phyloP scores from a whole-genome alignment of 768 basidiomycete species.

The Tulasnella sp. region DNA sequence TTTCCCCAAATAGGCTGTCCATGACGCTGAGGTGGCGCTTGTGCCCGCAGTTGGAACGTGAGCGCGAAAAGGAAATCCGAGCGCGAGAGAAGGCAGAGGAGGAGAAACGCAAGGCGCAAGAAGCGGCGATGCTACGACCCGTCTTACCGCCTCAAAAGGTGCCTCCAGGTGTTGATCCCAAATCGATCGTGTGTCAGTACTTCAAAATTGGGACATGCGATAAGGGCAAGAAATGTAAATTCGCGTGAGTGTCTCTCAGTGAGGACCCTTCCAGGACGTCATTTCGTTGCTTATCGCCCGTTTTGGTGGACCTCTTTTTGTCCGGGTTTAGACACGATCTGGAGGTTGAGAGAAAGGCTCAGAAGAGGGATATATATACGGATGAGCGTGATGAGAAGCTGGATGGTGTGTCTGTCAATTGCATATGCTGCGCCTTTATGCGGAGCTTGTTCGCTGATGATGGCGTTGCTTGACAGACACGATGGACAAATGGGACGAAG shows the following conservation, averaged over 20 bases:
- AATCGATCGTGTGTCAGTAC: conserved; percentile 84
- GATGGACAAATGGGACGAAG: conserved; percentile 97
- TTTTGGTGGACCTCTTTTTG: too few relatives aligned
- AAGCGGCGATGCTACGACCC: conserved; percentile 70
- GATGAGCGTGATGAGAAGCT: conserved; percentile 75
- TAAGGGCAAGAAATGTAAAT: conserved; percentile 92
- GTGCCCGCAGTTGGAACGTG: conserved; percentile 51
- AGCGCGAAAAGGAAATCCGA: conserved; percentile 66
- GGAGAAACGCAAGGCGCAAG: conserved; percentile 74
- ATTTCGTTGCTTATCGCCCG: not conserved
- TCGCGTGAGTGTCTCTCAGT: conserved; percentile 36
- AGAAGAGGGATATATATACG: conserved; percentile 91
- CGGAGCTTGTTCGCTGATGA: conserved; percentile 21
- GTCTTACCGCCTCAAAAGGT: conserved; percentile 65
- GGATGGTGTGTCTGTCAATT: conserved; percentile 35
- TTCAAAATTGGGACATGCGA: conserved; percentile 89
- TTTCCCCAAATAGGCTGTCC: conserved; percentile 19
- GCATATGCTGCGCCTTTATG: not conserved
- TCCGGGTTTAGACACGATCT: conserved; percentile 77
- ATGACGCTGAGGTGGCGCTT: conserved; percentile 6
- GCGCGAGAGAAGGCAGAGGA: conserved; percentile 66
- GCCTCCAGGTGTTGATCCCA: conserved; percentile 89
- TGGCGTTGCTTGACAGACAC: conserved; percentile 45
- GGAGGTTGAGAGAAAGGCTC: conserved; percentile 78
- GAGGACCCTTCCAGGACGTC: not conserved